Percentiles rank a stretch among this genome's conserved stretches.
Evolutionary conservation across 176 grass and related monocot genomes (phyloP).

Genomic region (Oryza punctata): DNA sequence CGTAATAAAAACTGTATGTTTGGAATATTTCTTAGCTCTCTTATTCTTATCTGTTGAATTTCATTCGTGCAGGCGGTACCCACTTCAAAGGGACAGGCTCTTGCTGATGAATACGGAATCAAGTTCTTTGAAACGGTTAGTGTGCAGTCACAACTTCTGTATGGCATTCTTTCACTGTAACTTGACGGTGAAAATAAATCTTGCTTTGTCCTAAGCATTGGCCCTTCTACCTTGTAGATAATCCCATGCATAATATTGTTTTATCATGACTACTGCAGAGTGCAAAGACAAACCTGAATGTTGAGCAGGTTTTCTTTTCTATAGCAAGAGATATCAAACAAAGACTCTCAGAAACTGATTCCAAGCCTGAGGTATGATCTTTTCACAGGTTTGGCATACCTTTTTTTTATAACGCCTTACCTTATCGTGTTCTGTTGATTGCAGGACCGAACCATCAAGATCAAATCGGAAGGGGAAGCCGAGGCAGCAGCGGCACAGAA

Average conservation of each 20-base stretch:
- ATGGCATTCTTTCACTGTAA: conserved; percentile 1
- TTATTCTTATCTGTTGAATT: background rate
- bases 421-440: conserved; percentile 7
- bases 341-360: conserved; percentile 66
- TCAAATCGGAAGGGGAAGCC: conserved; percentile 42
- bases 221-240: background rate
- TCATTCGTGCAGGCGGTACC: conserved; percentile 54
- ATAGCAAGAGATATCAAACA: conserved; percentile 75
- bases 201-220: background rate
- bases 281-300: conserved; percentile 84
- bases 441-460: conserved; percentile 57
- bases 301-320: conserved; percentile 81
- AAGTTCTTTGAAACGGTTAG: conserved; percentile 84
- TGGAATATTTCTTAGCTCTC: background rate
- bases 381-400: background rate
- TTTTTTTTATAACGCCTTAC: background rate
- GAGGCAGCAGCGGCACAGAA: conserved; percentile 32
- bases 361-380: conserved; percentile 51
- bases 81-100: conserved; percentile 77
- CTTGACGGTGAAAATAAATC: background rate
- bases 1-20: conserved; percentile 1
- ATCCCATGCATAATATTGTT: background rate
- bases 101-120: conserved; percentile 82
- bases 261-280: conserved; percentile 43
- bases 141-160: conserved; percentile 10